Conservation (phyloP, 1,284 basidiomycete genomes). For the Sparassis latifolia region DNA sequence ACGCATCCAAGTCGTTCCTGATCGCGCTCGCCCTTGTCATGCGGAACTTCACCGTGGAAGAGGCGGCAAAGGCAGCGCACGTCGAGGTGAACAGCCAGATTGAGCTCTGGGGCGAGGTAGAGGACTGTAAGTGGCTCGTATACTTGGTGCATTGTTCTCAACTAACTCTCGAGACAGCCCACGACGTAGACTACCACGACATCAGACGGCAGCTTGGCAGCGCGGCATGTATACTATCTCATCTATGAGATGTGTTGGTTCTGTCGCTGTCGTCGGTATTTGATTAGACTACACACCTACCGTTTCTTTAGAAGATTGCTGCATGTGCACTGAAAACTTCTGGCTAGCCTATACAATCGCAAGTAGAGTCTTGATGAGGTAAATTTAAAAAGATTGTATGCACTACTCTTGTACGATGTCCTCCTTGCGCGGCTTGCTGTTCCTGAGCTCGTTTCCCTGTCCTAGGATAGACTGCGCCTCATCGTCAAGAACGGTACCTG, state of each 20-base stretch:
- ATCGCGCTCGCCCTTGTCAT: conserved; percentile 83
- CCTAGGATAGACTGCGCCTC: conserved; percentile 69
- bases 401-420: conserved; percentile 75
- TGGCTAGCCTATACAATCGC: no score
- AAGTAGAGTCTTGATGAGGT: no score
- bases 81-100: conserved; percentile 97
- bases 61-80: conserved; percentile 81
- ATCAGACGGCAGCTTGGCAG: conserved; percentile 85
- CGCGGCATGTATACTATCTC: conserved; percentile 50
- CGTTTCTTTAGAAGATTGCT: no score
- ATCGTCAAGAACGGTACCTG: conserved; percentile 69
- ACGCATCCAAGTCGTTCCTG: conserved; percentile 89
- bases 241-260: conserved; percentile 10
- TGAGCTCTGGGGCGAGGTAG: conserved; percentile 95
- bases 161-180: conserved; percentile 45
- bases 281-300: no score
- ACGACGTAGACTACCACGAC: conserved; percentile 96
- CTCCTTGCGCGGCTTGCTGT: conserved; percentile 76
- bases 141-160: not conserved
- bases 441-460: conserved; percentile 69
- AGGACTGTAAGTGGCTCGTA: conserved; percentile 75
- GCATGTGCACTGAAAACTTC: no score
- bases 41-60: conserved; percentile 70
- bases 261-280: no score
- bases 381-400: no score